phyloP scores from a whole-genome alignment of 805 yeast genomes.

The Candida rishiriensis region DNA sequence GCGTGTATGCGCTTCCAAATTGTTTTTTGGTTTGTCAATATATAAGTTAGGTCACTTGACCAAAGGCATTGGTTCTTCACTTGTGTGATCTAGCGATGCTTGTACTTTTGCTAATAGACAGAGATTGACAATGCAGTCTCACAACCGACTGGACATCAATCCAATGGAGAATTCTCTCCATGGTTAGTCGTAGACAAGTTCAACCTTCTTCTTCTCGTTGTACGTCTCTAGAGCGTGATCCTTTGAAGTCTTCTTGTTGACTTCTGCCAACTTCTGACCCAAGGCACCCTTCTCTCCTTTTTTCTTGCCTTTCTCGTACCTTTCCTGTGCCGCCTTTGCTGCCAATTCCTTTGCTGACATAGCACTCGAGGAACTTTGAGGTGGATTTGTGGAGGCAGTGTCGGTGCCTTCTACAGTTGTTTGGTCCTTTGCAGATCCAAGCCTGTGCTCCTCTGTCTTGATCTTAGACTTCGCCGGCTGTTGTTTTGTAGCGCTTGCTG shows the following conservation, averaged over 20 bases:
- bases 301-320: conserved; percentile 12
- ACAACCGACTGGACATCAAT: too few species aligned
- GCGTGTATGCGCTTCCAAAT: too few species aligned
- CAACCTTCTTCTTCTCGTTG: conserved; percentile 11
- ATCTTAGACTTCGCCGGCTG: background rate
- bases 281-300: conserved; percentile 22
- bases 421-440: too few species aligned
- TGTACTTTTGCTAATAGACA: too few species aligned
- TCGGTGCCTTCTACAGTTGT: background rate
- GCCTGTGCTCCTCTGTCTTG: too few species aligned
- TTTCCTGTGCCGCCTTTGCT: conserved; percentile 26
- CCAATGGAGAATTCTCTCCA: too few species aligned
- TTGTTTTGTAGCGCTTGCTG: background rate
- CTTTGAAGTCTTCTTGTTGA: conserved; percentile 19
- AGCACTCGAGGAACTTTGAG: background rate
- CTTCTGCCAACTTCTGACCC: conserved; percentile 22
- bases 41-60: too few species aligned
- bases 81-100: too few species aligned
- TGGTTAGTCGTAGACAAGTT: conserved; percentile 18
- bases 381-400: background rate
- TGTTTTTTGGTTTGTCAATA: too few species aligned
- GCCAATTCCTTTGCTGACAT: conserved; percentile 23
- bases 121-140: too few species aligned
- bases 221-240: conserved; percentile 23
- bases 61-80: too few species aligned